Conservation (phyloP, 306 rosid genomes). For the Cucumis sativus region Cucumber_9930_V3 NC_026655.2:25156501-25157000, state of each 20-base stretch:
- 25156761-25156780: background rate
- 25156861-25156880: conserved; percentile 4
- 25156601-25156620: background rate
- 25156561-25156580: background rate
- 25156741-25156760: background rate
- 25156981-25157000: conserved; percentile 42
- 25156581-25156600: background rate
- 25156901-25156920: conserved; percentile 39
- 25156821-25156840: background rate
- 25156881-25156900: conserved; percentile 14
- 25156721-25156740: background rate
- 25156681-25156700: background rate
- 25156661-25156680: background rate
- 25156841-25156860: background rate
- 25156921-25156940: conserved; percentile 68
- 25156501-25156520: background rate
- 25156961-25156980: conserved; percentile 51
- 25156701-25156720: background rate
- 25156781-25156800: background rate
- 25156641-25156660: background rate
- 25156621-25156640: background rate
- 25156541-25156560: background rate
- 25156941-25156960: conserved; percentile 73
- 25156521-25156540: background rate
- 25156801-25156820: background rate